Evolutionary conservation across 2,329 filamentous ascomycete species (phyloP).

Genomic region (Trichoderma aggressivum): DNA sequence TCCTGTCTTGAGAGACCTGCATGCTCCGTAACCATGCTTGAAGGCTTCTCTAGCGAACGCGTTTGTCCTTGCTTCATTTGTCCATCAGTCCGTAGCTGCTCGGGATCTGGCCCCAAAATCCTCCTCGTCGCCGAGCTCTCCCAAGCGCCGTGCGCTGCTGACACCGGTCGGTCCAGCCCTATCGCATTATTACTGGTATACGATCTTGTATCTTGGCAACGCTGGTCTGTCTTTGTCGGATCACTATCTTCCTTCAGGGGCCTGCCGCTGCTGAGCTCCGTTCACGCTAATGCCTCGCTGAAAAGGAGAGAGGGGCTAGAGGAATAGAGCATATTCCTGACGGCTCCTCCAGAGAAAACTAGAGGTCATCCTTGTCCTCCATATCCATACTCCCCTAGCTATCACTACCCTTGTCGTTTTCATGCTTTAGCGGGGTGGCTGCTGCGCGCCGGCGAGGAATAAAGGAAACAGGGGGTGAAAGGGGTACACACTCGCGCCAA

Average conservation of each 20-base stretch:
- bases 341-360: background rate
- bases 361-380: background rate
- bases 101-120: background rate
- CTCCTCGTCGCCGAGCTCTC: background rate
- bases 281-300: constrained; percentile 4
- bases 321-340: background rate
- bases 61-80: background rate
- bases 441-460: constrained; percentile 5
- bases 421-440: constrained; percentile 8
- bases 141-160: background rate
- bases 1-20: background rate
- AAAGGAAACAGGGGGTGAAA: constrained; percentile 5
- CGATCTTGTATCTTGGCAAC: background rate
- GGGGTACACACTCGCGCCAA: background rate
- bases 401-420: constrained; percentile 9
- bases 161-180: constrained; percentile 8
- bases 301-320: background rate
- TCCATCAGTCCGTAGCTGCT: background rate
- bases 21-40: background rate
- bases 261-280: background rate
- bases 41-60: background rate
- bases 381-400: background rate
- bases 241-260: background rate
- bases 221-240: background rate
- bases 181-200: background rate